Evolutionary conservation across 768 basidiomycete genomes (phyloP).

Genomic region (Cubamyces sp.): DNA sequence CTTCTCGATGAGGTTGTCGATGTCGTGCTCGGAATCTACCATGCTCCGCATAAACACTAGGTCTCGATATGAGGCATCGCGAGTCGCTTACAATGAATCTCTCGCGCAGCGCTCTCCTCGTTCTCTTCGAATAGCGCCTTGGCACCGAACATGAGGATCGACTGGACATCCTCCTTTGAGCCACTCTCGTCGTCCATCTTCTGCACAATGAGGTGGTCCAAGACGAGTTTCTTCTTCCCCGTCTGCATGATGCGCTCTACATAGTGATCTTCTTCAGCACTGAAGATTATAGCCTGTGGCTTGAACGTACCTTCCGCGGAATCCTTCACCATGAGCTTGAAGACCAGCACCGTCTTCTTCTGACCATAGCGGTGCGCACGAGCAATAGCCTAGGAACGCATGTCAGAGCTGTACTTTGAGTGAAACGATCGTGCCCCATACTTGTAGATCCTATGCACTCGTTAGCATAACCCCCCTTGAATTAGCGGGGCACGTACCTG

Average conservation of each 20-base stretch:
- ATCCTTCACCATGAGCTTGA: conserved; percentile 95
- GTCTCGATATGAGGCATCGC: neutral
- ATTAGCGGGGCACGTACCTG: conserved; percentile 52
- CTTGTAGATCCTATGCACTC: conserved; percentile 80
- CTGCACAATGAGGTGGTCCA: conserved; percentile 95
- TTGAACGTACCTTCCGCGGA: conserved; percentile 79
- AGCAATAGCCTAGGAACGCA: conserved; percentile 78
- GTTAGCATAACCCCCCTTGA: neutral
- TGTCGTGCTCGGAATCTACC: conserved; percentile 76
- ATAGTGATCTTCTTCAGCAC: neutral
- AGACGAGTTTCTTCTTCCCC: conserved; percentile 93
- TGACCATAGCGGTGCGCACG: conserved; percentile 95
- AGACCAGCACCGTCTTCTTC: conserved; percentile 90
- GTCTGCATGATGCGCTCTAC: conserved; percentile 89
- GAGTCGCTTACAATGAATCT: conserved; percentile 64
- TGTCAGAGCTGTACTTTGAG: neutral
- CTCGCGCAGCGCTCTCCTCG: conserved; percentile 50
- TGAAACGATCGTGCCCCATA: conserved; percentile 39
- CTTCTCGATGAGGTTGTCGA: conserved; percentile 85
- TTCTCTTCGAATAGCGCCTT: conserved; percentile 79
- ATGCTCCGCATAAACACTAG: neutral
- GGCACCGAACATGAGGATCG: conserved; percentile 89
- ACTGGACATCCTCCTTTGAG: conserved; percentile 78
- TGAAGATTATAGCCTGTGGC: neutral
- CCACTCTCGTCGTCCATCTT: conserved; percentile 89